Evolutionary conservation across 768 basidiomycete genomes (phyloP).

Genomic region (Leccinum variicolor): DNA sequence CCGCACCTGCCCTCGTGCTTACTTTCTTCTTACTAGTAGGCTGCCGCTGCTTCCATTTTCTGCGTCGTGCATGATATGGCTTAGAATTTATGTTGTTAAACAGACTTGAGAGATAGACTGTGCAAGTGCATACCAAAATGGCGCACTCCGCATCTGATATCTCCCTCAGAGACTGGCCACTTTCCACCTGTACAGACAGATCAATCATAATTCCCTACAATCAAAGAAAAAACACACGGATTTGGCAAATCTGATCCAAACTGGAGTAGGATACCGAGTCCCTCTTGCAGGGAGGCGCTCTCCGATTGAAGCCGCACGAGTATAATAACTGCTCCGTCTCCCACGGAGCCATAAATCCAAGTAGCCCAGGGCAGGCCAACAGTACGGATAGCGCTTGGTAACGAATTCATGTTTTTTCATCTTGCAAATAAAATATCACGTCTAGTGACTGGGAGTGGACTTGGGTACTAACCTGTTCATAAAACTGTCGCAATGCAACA

Average conservation of each 20-base stretch:
- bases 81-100: neutral
- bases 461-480: conserved; percentile 11
- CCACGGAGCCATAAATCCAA: conserved; percentile 6
- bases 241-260: conserved; percentile 12
- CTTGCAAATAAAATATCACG: conserved; percentile 1
- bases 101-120: neutral
- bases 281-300: neutral
- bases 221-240: neutral
- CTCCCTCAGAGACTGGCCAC: conserved; percentile 3
- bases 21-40: neutral
- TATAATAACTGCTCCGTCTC: neutral
- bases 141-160: neutral
- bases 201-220: neutral
- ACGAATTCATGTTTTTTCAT: conserved; percentile 11
- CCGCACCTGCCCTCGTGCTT: neutral
- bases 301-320: too few species aligned
- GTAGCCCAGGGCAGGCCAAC: conserved; percentile 17
- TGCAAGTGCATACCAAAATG: conserved; percentile 1
- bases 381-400: conserved; percentile 11
- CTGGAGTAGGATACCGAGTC: neutral
- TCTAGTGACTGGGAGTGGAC: neutral
- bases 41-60: neutral
- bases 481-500: conserved; percentile 4
- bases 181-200: conserved; percentile 6
- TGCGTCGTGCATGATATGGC: neutral